Evolutionary conservation across 2,329 filamentous ascomycete species (phyloP).

Genomic region (Neonectria coccinea): DNA sequence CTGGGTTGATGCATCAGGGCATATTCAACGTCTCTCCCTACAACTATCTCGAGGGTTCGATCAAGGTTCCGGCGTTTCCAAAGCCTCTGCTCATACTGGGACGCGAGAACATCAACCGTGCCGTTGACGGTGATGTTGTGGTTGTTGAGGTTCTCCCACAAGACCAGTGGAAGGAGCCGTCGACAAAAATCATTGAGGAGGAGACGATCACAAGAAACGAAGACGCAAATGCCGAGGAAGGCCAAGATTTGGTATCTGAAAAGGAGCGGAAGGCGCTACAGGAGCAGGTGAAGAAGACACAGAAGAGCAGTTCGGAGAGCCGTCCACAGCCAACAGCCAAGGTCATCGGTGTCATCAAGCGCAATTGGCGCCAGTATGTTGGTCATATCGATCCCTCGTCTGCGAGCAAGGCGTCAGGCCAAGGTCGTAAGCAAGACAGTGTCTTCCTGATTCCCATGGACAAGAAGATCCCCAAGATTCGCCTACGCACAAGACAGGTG

Average conservation of each 20-base stretch:
- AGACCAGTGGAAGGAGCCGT: constrained; percentile 97
- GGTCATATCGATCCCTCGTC: constrained; percentile 93
- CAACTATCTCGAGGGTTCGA: constrained; percentile 95
- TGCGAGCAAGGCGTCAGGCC: constrained; percentile 76
- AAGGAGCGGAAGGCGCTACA: constrained; percentile 88
- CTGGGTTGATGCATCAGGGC: constrained; percentile 90
- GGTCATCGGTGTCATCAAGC: constrained; percentile 91
- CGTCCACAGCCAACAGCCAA: constrained; percentile 89
- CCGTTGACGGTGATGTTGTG: constrained; percentile 91
- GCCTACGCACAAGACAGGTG: constrained; percentile 90
- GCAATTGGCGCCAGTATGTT: constrained; percentile 98
- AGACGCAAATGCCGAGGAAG: constrained; percentile 86
- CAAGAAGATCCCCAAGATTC: constrained; percentile 96
- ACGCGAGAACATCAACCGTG: constrained; percentile 94
- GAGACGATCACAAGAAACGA: constrained; percentile 92
- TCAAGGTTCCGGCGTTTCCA: constrained; percentile 90
- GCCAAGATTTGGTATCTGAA: constrained; percentile 83
- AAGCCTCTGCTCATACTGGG: constrained; percentile 89
- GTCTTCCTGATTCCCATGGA: constrained; percentile 99
- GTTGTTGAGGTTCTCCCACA: constrained; percentile 93
- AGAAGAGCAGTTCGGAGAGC: constrained; percentile 80
- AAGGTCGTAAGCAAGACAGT: constrained; percentile 87
- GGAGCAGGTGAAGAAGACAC: constrained; percentile 89
- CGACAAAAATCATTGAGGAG: constrained; percentile 95
- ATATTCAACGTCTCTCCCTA: constrained; percentile 97